phyloP scores from a whole-genome alignment of 352 stramenopile genomes.

The Phytophthora meadii region DNA sequence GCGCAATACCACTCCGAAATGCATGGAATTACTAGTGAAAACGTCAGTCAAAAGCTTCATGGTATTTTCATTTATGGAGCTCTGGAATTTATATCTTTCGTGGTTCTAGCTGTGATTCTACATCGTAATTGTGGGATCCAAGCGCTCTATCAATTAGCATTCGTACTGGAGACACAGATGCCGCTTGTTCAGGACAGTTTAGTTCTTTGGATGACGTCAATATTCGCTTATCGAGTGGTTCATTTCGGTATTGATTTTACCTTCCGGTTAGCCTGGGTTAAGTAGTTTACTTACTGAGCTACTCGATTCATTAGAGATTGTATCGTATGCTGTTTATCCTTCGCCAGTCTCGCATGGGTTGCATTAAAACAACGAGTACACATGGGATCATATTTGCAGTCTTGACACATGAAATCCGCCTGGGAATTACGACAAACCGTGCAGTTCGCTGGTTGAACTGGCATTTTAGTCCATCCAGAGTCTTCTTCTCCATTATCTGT shows the following conservation, averaged over 20 bases:
- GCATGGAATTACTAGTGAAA: background rate
- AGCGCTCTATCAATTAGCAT: background rate
- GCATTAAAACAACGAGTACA: constrained; percentile 58
- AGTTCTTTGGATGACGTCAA: background rate
- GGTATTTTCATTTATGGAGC: background rate
- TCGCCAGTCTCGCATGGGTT: constrained; percentile 44
- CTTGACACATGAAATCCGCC: constrained; percentile 56
- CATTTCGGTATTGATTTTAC: background rate
- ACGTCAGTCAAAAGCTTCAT: background rate
- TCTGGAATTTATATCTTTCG: background rate
- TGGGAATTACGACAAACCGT: constrained; percentile 60
- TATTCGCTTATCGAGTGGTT: background rate
- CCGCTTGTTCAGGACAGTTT: background rate
- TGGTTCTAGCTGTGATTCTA: background rate
- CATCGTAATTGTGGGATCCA: background rate
- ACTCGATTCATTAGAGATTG: constrained; percentile 14
- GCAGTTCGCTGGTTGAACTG: constrained; percentile 60
- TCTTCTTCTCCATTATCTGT: constrained; percentile 19
- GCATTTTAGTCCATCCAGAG: constrained; percentile 63
- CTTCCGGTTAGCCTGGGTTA: background rate
- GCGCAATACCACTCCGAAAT: background rate
- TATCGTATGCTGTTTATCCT: constrained; percentile 21
- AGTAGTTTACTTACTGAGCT: background rate
- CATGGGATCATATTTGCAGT: constrained; percentile 59
- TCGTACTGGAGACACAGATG: background rate